Base-by-base conservation (phyloP, 768 basidiomycete species). In the Paxillus ammoniavirescens region DNA sequence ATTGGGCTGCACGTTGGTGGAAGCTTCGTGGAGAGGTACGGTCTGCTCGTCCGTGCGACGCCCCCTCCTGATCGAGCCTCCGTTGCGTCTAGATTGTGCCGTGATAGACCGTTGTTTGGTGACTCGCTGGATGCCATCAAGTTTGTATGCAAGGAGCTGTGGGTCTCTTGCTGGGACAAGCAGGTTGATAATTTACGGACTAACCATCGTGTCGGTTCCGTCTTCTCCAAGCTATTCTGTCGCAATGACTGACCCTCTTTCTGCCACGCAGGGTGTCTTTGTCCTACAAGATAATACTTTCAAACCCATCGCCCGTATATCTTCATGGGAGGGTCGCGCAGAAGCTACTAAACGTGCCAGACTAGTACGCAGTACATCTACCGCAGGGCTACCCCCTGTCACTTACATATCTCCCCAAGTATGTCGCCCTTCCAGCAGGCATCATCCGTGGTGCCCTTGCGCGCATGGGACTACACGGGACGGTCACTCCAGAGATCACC, bases 71-170 rank as follows among this genome's bases (percentile, higher is more conserved):
- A 33, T 8, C n/a, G 8, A 54, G 4, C 18, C 17, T 13, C 17
- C n/a, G n/a, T 9, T 28, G 2, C 8, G 8, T 36, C 3, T 62
- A 96, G 94, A 57, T 68, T 96, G 53, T 88, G 87, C 65, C 80
- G 87, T 35, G 86, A 91, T 56, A 77, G 86, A 60, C 75, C 83
- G 31, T 77, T 90, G 49, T 91, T 96, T 53, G 70, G 82, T 0
- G 89, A 95, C 65, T 89, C 92, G 0, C 77, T 98, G 7, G 95
- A 98, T 56, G 86, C 82, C 9, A 86, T 98, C 73, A 97, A 98
- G 69, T 97, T 97, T 64, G 80, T 98, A 53, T 98, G 94, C 75
- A 98, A 98, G 65, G 94, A 98, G 52, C 73, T 98, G n/a, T 98
- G 94, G 91, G 76, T 83, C 0, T 83, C 87, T 18, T 89, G 88